These are phyloP conservation scores for Geotrichum reessii DNA, from an alignment of 1,139 yeast species.

Conservation along the genomic window DNA sequence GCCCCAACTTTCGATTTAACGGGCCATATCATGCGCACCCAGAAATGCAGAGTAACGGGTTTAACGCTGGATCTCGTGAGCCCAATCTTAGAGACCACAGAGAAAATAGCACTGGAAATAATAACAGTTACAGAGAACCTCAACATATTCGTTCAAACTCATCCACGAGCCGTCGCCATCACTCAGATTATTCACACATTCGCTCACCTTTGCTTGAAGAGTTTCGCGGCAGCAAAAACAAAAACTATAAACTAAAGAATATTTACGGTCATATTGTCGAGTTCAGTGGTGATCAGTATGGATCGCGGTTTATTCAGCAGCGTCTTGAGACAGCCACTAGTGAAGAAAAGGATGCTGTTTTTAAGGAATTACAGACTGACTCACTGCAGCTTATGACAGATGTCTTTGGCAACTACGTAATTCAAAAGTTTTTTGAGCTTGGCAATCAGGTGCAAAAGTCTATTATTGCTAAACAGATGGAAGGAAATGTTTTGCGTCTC, in stretches of 20 bases:
- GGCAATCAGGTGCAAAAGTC: constrained; percentile 69
- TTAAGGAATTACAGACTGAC: constrained; percentile 73
- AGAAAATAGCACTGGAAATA: not conserved
- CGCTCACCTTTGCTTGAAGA: constrained; percentile 83
- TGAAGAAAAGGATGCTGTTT: constrained; percentile 73
- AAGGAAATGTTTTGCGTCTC: constrained; percentile 66
- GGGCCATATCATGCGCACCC: not conserved
- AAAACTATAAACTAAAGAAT: constrained; percentile 58
- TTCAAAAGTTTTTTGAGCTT: constrained; percentile 86
- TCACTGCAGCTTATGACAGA: constrained; percentile 85
- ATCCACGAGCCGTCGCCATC: constrained; percentile 1
- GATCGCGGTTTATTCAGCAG: constrained; percentile 92
- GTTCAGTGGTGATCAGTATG: constrained; percentile 94
- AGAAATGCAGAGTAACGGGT: not conserved
- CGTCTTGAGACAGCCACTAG: constrained; percentile 59
- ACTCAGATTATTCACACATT: constrained; percentile 30
- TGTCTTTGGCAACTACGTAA: constrained; percentile 95
- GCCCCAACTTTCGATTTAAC: not conserved
- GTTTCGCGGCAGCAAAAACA: constrained; percentile 64
- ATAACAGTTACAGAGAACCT: not conserved
- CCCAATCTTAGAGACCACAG: not conserved
- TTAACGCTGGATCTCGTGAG: not conserved
- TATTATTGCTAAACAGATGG: constrained; percentile 66
- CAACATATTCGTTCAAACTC: not conserved
- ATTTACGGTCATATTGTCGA: constrained; percentile 86